Base-by-base conservation (phyloP, 1,284 basidiomycete species). In the Wolfiporia cocos region DNA sequence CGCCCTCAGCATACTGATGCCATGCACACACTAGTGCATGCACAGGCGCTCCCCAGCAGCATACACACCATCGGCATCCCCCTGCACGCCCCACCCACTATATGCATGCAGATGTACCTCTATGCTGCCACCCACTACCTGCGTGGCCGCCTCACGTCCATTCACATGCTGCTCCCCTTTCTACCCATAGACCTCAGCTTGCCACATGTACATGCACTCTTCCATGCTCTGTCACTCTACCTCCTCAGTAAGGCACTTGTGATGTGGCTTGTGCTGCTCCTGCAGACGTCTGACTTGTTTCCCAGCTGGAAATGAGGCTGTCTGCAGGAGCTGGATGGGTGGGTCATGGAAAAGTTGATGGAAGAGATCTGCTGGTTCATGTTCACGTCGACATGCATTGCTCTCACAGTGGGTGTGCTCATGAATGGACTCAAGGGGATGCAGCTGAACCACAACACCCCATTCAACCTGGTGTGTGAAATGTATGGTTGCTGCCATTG, bases 21-120 rank as follows among this genome's bases (percentile, higher is more conserved):
- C 26, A 28, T 7, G 14, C 14, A 9, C 14, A 14, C 14, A 30
- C 19, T 35, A 1, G n/a, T 20, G 12, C 4, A 28, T 41, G 42
- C 39, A n/a, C 44, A 86, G 83, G 78, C 76, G 10, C 61, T 86
- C 18, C 61, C 86, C 39, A 81, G 86, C 51, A 74, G 84, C 26
- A 80, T 87, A 43, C 83, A 86, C 51, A 79, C 87, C 58, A 75
- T 85, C 38, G 78, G 86, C 34, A 75, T 85, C 0, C 85, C 85
- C 10, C 74, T 79, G n/a, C 73, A 74, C 4, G 65, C 65, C 34
- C 59, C 67, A 1, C 61, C 62, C 23, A 48, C 47, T 7, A 51
- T 56, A 37, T 61, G 59, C 29, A n/a, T n/a, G n/a, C n/a, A n/a
- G n/a, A n/a, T n/a, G n/a, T n/a, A n/a, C n/a, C 42, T 57, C 1